phyloP scores from a whole-genome alignment of 352 stramenopile genomes.

The Pythium periplocum region DNA sequence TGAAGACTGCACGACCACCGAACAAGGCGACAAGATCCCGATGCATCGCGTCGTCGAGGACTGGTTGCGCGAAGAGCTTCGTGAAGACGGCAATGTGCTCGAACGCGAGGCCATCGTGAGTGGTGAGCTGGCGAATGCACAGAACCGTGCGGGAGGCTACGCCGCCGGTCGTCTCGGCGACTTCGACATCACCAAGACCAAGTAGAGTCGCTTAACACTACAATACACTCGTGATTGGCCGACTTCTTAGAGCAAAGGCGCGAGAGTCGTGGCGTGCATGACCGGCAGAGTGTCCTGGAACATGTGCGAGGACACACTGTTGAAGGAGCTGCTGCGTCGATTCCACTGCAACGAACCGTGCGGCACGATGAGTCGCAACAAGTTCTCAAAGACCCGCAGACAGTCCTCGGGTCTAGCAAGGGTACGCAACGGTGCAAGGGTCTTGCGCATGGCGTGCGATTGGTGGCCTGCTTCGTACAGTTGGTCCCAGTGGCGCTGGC shows the following conservation, averaged over 20 bases:
- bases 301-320: background rate
- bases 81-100: constrained; percentile 55
- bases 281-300: constrained; percentile 3
- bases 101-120: constrained; percentile 49
- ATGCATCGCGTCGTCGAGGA: constrained; percentile 91
- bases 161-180: constrained; percentile 59
- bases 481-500: constrained; percentile 26
- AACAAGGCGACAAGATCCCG: constrained; percentile 53
- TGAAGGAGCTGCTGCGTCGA: constrained; percentile 1
- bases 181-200: constrained; percentile 32
- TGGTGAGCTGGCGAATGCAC: constrained; percentile 49
- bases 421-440: constrained; percentile 8
- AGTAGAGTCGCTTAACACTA: constrained; percentile 2
- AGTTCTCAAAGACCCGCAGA: constrained; percentile 41
- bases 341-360: constrained; percentile 15
- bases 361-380: constrained; percentile 46
- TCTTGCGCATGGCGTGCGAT: constrained; percentile 7
- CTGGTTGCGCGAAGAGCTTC: constrained; percentile 91
- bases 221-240: constrained; percentile 1
- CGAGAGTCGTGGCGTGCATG: constrained; percentile 1
- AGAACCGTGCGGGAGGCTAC: constrained; percentile 76
- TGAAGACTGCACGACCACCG: constrained; percentile 64
- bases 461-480: constrained; percentile 20
- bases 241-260: constrained; percentile 1
- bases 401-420: constrained; percentile 26